These are phyloP conservation scores for Aquilaria agallochum DNA, from an alignment of 441 rosid genomes.

Conservation along the genomic window DNA sequence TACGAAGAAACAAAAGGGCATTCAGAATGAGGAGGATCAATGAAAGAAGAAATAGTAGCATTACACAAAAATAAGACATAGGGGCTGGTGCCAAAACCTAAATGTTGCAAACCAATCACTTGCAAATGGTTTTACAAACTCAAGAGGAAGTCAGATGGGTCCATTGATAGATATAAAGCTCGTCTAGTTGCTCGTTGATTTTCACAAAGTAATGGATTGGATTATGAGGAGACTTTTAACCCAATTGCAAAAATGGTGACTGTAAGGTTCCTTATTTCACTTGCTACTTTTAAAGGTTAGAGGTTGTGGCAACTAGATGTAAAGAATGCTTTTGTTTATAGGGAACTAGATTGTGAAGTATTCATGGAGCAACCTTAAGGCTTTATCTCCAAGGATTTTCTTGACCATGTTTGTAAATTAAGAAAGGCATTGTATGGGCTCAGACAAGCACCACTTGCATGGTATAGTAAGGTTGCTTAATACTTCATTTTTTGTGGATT, in stretches of 20 bases:
- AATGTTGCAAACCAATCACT: slow-evolving; percentile 3
- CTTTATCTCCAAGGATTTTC: not conserved
- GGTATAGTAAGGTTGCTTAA: no score
- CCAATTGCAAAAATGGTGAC: not conserved
- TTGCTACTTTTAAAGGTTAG: not conserved
- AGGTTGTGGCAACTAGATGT: not conserved
- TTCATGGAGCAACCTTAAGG: not conserved
- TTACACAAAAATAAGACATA: slow-evolving; percentile 11
- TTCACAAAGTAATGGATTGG: not conserved
- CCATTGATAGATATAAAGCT: no score
- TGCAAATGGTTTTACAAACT: not conserved
- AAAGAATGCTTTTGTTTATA: not conserved
- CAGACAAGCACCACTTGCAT: no score
- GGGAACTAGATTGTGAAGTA: not conserved
- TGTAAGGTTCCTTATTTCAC: not conserved
- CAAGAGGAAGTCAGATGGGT: not conserved
- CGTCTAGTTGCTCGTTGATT: no score
- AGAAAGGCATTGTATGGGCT: not conserved
- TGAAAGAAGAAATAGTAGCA: slow-evolving; percentile 13
- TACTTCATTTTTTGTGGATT: no score
- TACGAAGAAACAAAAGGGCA: slow-evolving; percentile 5
- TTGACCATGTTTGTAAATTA: not conserved
- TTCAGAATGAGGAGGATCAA: not conserved
- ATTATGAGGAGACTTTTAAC: not conserved
- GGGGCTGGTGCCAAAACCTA: slow-evolving; percentile 11